phyloP scores from a whole-genome alignment of 768 basidiomycete species.

The Lactarius psammicola region DNA sequence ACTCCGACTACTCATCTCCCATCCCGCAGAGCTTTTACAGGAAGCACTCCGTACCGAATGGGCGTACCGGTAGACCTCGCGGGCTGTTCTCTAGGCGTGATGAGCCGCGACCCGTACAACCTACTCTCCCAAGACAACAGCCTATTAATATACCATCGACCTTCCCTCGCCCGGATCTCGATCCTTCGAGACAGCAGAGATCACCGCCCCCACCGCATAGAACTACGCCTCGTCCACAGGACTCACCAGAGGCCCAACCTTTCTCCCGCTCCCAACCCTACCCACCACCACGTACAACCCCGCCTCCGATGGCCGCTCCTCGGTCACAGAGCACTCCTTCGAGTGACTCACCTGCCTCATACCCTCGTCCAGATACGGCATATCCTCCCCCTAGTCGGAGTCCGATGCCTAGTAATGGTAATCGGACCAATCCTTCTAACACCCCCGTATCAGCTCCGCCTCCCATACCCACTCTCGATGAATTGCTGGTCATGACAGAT shows the following conservation, averaged over 20 bases:
- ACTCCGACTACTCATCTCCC: constrained; percentile 5
- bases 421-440: constrained; percentile 1
- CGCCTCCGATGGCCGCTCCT: constrained; percentile 18
- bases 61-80: constrained; percentile 35
- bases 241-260: constrained; percentile 30
- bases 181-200: constrained; percentile 31
- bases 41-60: constrained; percentile 57
- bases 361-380: constrained; percentile 8
- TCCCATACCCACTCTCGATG: constrained; percentile 58
- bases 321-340: constrained; percentile 8
- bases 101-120: constrained; percentile 32
- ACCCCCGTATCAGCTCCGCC: constrained; percentile 15
- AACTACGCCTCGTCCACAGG: constrained; percentile 31
- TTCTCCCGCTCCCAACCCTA: constrained; percentile 29
- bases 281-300: constrained; percentile 26
- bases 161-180: constrained; percentile 32
- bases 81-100: constrained; percentile 46
- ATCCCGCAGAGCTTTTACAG: constrained; percentile 53
- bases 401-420: constrained; percentile 8
- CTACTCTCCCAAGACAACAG: constrained; percentile 29
- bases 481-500: constrained; percentile 60
- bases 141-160: constrained; percentile 15
- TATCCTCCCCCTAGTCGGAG: constrained; percentile 9
- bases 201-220: constrained; percentile 29
- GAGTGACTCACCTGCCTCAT: neutral